These are phyloP conservation scores for Monosporozyma yasuniensis DNA, from an alignment of 805 yeast species.

Conservation along the genomic window DNA sequence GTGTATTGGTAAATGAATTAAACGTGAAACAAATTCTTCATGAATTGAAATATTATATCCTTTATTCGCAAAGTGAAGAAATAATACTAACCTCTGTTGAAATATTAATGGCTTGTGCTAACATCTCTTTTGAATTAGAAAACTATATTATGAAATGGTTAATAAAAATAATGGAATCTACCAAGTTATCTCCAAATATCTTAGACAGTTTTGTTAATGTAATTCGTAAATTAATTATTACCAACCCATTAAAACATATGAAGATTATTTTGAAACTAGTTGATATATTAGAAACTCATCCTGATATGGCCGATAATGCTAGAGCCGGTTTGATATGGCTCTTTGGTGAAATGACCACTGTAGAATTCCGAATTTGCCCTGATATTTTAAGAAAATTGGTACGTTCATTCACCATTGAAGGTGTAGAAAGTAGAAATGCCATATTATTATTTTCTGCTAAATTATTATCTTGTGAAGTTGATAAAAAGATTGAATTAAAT, in stretches of 20 bases:
- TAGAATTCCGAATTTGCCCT: constrained; percentile 49
- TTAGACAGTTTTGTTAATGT: constrained; percentile 64
- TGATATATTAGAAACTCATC: constrained; percentile 21
- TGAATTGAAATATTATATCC: constrained; percentile 55
- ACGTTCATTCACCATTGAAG: constrained; percentile 45
- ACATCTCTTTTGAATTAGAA: constrained; percentile 40
- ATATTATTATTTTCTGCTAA: constrained; percentile 69
- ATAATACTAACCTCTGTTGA: constrained; percentile 43
- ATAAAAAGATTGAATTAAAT: constrained; percentile 18
- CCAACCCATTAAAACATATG: constrained; percentile 44
- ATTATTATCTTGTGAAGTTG: constrained; percentile 47
- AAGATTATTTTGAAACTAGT: constrained; percentile 48
- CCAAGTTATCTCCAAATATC: constrained; percentile 23
- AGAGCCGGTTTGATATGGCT: constrained; percentile 85
- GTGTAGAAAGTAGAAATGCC: constrained; percentile 56
- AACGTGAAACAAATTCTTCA: constrained; percentile 45
- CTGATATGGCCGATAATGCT: constrained; percentile 39
- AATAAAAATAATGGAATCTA: constrained; percentile 36
- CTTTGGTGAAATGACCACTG: constrained; percentile 65
- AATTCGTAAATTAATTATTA: constrained; percentile 62
- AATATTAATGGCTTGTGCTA: constrained; percentile 55
- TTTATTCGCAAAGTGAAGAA: constrained; percentile 17
- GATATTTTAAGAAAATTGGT: constrained; percentile 61
- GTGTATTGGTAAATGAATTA: constrained; percentile 45
- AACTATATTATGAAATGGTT: constrained; percentile 57